Conservation (phyloP, 2,329 filamentous ascomycete species). For the Sphaerulina vaccinii region DNA sequence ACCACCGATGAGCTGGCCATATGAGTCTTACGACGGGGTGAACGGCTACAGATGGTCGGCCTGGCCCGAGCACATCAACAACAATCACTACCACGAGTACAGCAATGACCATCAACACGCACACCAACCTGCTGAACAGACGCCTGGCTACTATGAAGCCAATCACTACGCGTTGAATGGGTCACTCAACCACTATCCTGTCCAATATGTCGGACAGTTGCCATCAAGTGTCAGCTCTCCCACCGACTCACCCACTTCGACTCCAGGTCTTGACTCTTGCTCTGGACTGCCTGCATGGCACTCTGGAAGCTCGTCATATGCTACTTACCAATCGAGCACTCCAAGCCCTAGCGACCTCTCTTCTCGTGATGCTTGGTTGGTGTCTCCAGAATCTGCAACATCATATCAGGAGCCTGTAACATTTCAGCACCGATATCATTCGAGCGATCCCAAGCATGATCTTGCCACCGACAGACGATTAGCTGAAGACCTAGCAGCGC, state of each 20-base stretch:
- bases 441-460: too few species aligned
- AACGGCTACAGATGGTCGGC: constrained; percentile 4
- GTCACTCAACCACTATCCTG: neutral
- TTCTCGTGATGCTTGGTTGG: neutral
- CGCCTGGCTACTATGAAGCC: neutral
- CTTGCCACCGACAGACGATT: neutral
- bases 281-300: neutral
- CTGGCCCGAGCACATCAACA: constrained; percentile 4
- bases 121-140: neutral
- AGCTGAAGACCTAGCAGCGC: neutral
- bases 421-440: too few species aligned
- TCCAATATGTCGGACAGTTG: neutral
- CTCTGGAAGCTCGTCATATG: neutral
- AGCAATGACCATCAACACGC: neutral
- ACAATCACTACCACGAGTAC: neutral
- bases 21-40: neutral
- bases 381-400: neutral
- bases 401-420: too few species aligned
- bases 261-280: neutral
- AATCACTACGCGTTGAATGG: neutral
- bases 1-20: constrained; percentile 7
- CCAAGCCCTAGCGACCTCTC: neutral
- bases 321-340: neutral
- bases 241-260: neutral
- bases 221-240: neutral